Percentiles rank a stretch among this genome's conserved stretches.
Evolutionary conservation across 306 rosid genomes (phyloP).

Genomic region (Trichosanthes truncata): DNA sequence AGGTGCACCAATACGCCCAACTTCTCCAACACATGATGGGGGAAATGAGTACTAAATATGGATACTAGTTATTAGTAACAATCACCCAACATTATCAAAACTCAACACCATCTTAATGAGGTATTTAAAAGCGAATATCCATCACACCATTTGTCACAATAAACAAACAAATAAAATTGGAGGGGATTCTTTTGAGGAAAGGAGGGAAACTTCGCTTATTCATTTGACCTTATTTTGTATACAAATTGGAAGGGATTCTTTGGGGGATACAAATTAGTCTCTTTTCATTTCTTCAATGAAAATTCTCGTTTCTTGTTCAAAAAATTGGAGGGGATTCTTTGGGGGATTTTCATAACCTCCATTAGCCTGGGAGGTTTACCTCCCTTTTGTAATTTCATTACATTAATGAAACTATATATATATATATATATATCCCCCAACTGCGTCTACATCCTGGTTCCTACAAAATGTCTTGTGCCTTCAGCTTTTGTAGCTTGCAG

Average conservation of each 20-base stretch:
- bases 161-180: background rate
- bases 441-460: background rate
- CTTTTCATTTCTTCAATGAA: too few relatives aligned
- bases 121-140: background rate
- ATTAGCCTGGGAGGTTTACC: background rate
- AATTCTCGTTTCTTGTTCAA: too few relatives aligned
- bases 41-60: conserved; percentile 82
- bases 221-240: background rate
- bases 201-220: background rate
- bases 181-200: background rate
- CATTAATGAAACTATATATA: background rate
- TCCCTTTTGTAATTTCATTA: background rate
- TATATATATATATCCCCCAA: background rate
- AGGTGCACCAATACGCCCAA: conserved; percentile 92
- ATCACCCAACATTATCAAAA: background rate
- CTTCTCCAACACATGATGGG: conserved; percentile 97
- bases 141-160: background rate
- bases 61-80: background rate
- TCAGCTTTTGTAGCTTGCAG: background rate
- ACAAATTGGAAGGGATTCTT: too few relatives aligned
- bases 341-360: background rate
- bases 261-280: background rate
- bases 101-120: background rate
- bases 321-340: too few relatives aligned
- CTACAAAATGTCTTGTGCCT: background rate